Evolutionary conservation across 192 early-diverging fungal species (phyloP), one percentile per base, ranked within the genome.

Genomic region (Gryganskiella cystojenkinii): DNA sequence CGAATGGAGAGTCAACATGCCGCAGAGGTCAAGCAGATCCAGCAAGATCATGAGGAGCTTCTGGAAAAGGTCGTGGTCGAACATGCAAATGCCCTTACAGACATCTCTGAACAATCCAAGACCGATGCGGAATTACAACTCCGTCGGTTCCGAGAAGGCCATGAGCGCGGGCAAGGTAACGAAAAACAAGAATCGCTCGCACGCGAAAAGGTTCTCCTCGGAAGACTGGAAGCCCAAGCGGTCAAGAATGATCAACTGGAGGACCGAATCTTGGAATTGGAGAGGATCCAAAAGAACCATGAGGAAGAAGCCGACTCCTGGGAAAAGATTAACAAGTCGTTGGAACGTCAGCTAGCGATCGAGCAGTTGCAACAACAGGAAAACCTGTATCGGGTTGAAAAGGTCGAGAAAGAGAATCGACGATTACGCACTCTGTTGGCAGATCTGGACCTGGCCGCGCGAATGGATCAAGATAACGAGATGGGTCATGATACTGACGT

Each of bases 311-410:
- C 20, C 24, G 62, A 62, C 2, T 22, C 55, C 11, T 73, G 71
- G 71, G 25, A n/a, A 3, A 33, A 54, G 42, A 53, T 46, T 30
- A 55, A 54, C 19, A 31, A 31, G 9, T 73, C 71, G n/a, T 22
- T 73, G 17, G 71, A 73, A n/a, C 62, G 71, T 17, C 71, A 73
- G 35, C 44, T 73, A 33, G 53, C 62, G 28, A 65, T 73, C n/a
- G 71, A 73, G 27, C 71, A 65, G 13, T 53, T 73, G 42, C 55
- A 73, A 37, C 63, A 59, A 22, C 56, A 73, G 43, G 71, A 73
- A 50, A 52, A 43, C 14, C 17, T 19, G 22, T 65, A 63, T 40
- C 43, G 33, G 57, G 52, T 60, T 0, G 62, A 58, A 6, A 33
- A 64, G 33, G 53, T 52, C 3, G 60, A 76, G 46, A 35, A 45